Evolutionary conservation across 2,329 filamentous ascomycete species (phyloP), one percentile per base, ranked within the genome.

Genomic region (Colletotrichum theobromicola): DNA sequence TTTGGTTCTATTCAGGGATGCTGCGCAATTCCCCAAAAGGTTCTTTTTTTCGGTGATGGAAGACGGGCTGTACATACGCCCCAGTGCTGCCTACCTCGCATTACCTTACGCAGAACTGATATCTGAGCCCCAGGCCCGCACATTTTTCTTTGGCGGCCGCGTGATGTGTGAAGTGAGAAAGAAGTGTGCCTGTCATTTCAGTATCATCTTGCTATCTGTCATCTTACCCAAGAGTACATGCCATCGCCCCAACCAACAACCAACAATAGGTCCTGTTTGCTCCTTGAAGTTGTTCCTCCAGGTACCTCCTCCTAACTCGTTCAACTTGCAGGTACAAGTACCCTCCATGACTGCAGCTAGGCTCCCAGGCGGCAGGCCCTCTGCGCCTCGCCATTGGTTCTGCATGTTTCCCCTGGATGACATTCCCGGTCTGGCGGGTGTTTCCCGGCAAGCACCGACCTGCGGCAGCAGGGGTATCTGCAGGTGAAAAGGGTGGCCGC

Each of bases 371-470:
- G 34, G 32, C 34, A 4, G 37, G 55, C 55, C 15, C 16, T 34
- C 66, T 61, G 66, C 30, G 69, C 46, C 24, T 57, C 32, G 21
- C 57, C 26, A 75, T 75, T 75, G 72, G 72, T 46, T 61, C 63
- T 60, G 21, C 30, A 32, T 24, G 16, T 60, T 67, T 30, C 28
- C 62, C 67, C 61, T 67, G 61, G 72, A 63, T 37, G 32, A 32
- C 24, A 46, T 26, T 72, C 72, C 62, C 67, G 71, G 63, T 21
- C 62, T 67, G 42, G 57, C 57, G 72, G 72, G 57, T 57, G 37
- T 58, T 58, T 37, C 70, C 67, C 72, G 68, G 72, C 72, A 72
- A 72, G 68, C 68, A 67, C 62, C 72, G 28, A 67, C 26, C 12
- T 61, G 26, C 15, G 18, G 60, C 50, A 37, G 34, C 72, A 74